These are phyloP conservation scores for Lactarius akahatsu DNA, from an alignment of 768 basidiomycete species.

Conservation along the genomic window DNA sequence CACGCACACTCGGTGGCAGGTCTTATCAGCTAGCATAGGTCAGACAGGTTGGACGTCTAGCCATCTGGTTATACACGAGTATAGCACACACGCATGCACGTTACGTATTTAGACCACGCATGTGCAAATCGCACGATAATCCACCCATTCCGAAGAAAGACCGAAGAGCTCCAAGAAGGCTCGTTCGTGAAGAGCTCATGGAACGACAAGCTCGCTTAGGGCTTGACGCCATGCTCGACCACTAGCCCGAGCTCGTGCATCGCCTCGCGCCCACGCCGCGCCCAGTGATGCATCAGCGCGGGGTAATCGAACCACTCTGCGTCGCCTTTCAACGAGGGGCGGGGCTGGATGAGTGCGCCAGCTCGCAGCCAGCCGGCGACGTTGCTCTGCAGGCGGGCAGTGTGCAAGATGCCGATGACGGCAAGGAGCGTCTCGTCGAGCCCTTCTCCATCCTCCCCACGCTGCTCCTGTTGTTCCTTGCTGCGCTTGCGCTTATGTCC, in stretches of 20 bases:
- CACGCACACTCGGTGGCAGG: slow-evolving; percentile 2
- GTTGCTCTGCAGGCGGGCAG: slow-evolving; percentile 56
- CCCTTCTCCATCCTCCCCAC: slow-evolving; percentile 14
- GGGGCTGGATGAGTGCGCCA: slow-evolving; percentile 48
- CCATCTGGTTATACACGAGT: not conserved
- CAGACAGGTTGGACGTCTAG: not conserved
- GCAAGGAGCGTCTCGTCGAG: slow-evolving; percentile 62
- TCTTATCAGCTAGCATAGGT: not conserved
- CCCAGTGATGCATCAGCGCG: slow-evolving; percentile 50
- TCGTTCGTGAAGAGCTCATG: not conserved
- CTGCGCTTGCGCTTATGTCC: slow-evolving; percentile 17
- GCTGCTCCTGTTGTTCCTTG: not conserved
- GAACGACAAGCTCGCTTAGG: not conserved
- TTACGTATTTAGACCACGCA: not conserved
- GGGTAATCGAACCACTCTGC: slow-evolving; percentile 55
- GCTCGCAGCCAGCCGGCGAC: slow-evolving; percentile 65
- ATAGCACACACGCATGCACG: not conserved
- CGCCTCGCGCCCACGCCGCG: slow-evolving; percentile 48
- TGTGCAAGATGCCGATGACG: slow-evolving; percentile 64
- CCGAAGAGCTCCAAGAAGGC: not conserved
- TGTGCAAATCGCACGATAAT: not conserved
- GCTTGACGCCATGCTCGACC: slow-evolving; percentile 41
- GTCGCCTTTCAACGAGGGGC: not conserved
- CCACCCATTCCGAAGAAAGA: not conserved
- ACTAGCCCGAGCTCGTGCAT: slow-evolving; percentile 50